Base-by-base conservation (phyloP, 1,284 basidiomycete species). In the Singerocomus inundabilis region DNA sequence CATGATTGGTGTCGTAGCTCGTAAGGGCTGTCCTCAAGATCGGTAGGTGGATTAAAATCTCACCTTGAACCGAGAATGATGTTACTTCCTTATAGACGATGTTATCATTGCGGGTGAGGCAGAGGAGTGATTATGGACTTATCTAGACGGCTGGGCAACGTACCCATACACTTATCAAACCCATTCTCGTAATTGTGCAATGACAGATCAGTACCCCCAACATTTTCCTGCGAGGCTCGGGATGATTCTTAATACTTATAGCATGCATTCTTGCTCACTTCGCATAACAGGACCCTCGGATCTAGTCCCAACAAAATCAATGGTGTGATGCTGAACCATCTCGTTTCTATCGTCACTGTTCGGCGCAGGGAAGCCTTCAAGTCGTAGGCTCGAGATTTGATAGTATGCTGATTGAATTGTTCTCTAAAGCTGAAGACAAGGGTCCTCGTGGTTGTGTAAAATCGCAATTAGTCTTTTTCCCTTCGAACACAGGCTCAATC, bases 11-110 rank as follows among this genome's bases (percentile, higher is more conserved):
- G 2, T 33, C 32, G 45, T 38, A 70, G 64, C 55, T 67, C 32
- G 65, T 67, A 43, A 64, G 65, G 44, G 65, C 68, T 7, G 66
- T 67, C 11, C 62, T 67, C 48, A 67, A 67, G 52, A 67, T 70
- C 24, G 65, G 65, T 65, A 45, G 51, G 64, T 51, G 7, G 1
- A 18, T 29, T 9, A 1, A n/a, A 33, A 44, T 38, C 18, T 37
- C 24, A 32, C 18, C 26, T 4, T 25, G 38, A 37, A 13, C 21
- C 18, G 29, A 46, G 7, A 35, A 13, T 48, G 30, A 64, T 7
- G 34, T n/a, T 30, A 1, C 34, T 42, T 46, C 24, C 41, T 33
- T 44, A 21, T 35, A 67, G 65, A 67, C 48, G 65, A 67, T 31
- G 65, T 67, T 25, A 67, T 67, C 18, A 51, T 61, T 24, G 48